These are phyloP conservation scores for Candida xyloterini DNA, from an alignment of 805 yeast species.

Conservation along the genomic window DNA sequence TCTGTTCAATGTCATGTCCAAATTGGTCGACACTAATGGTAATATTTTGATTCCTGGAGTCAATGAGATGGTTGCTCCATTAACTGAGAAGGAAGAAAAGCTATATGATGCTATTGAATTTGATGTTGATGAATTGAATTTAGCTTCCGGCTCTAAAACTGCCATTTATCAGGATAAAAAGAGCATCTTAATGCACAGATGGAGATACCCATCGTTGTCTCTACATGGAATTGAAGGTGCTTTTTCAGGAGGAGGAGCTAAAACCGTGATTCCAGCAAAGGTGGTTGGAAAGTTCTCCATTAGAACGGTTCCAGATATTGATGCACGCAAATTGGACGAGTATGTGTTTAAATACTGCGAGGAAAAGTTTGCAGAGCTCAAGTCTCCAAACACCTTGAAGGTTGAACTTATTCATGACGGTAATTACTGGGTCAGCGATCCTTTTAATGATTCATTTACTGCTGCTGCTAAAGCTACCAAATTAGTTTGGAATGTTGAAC, in stretches of 20 bases:
- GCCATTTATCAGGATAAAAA: slow-evolving; percentile 73
- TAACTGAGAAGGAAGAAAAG: slow-evolving; percentile 73
- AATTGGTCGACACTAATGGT: slow-evolving; percentile 79
- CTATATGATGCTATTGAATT: slow-evolving; percentile 86
- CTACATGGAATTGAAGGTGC: slow-evolving; percentile 98
- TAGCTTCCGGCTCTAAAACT: slow-evolving; percentile 85
- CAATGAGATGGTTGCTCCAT: slow-evolving; percentile 91
- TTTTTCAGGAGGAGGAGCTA: slow-evolving; percentile 91
- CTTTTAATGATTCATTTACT: slow-evolving; percentile 85
- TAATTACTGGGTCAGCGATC: slow-evolving; percentile 93
- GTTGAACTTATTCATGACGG: slow-evolving; percentile 91
- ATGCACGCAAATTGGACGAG: slow-evolving; percentile 72
- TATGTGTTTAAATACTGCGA: slow-evolving; percentile 70
- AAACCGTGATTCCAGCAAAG: slow-evolving; percentile 95
- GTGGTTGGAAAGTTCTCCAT: slow-evolving; percentile 94
- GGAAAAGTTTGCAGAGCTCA: slow-evolving; percentile 59
- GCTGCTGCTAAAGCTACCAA: slow-evolving; percentile 95
- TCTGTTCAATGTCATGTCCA: slow-evolving; percentile 69
- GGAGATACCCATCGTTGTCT: slow-evolving; percentile 97
- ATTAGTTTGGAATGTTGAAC: slow-evolving; percentile 91
- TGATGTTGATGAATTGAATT: slow-evolving; percentile 77
- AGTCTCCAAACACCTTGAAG: slow-evolving; percentile 71
- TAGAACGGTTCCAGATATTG: slow-evolving; percentile 95
- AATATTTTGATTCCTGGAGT: slow-evolving; percentile 85
- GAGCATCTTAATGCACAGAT: slow-evolving; percentile 92